A percentile compares a stretch with the other conserved stretches of the same genome.
phyloP scores from a whole-genome alignment of 1,284 basidiomycete genomes.

The Fomitopsis schrenkii region DNA sequence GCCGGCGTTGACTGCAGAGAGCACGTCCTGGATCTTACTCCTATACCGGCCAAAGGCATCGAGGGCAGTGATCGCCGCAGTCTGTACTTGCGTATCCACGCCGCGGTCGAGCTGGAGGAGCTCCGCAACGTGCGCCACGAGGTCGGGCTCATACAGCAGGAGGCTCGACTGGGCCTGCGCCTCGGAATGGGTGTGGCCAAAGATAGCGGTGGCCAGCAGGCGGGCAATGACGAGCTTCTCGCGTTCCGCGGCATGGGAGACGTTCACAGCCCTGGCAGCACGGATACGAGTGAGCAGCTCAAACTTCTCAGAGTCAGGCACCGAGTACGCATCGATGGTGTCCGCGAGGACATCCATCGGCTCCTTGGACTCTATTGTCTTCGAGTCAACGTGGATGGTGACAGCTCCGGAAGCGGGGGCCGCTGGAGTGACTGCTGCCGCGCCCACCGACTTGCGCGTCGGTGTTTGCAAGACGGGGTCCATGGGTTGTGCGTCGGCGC shows the following conservation, averaged over 20 bases:
- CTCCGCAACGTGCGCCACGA: slow-evolving; percentile 86
- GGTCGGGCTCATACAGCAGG: slow-evolving; percentile 93
- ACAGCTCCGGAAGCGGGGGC: slow-evolving; percentile 45
- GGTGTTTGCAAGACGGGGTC: slow-evolving; percentile 37
- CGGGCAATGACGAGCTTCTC: slow-evolving; percentile 82
- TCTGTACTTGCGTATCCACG: slow-evolving; percentile 70
- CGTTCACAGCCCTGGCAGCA: slow-evolving; percentile 64
- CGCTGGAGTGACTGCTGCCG: slow-evolving; percentile 11
- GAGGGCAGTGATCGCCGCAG: slow-evolving; percentile 82
- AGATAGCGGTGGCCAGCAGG: slow-evolving; percentile 87
- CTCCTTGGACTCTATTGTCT: slow-evolving; percentile 52
- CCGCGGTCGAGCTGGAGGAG: slow-evolving; percentile 77
- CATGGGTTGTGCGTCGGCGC: slow-evolving; percentile 39
- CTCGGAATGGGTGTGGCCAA: slow-evolving; percentile 82
- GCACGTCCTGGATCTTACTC: slow-evolving; percentile 79
- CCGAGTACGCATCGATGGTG: slow-evolving; percentile 62
- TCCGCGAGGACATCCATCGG: slow-evolving; percentile 77
- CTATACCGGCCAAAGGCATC: slow-evolving; percentile 90
- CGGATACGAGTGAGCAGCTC: slow-evolving; percentile 89
- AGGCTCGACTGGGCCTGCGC: slow-evolving; percentile 75
- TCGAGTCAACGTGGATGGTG: slow-evolving; percentile 60
- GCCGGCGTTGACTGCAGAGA: slow-evolving; percentile 90
- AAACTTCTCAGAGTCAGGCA: slow-evolving; percentile 86
- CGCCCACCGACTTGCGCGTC: slow-evolving; percentile 17
- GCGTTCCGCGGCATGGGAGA: slow-evolving; percentile 57